Evolutionary conservation across 305 asterid genomes (phyloP).

Genomic region (Euphrasia arctica): DNA sequence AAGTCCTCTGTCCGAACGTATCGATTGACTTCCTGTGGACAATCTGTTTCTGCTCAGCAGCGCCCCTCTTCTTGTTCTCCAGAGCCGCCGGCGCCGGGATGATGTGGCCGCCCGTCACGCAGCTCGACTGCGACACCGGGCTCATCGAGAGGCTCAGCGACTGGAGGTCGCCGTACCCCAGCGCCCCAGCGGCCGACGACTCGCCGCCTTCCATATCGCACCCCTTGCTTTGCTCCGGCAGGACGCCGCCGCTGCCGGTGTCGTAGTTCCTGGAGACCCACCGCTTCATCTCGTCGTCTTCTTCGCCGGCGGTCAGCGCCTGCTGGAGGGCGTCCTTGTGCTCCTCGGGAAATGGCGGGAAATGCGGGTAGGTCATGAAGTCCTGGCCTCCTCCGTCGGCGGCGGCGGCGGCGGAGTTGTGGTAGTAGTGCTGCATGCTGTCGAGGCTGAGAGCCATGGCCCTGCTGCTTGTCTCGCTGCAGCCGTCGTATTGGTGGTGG

Average conservation of each 20-base stretch:
- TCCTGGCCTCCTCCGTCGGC: conserved; percentile 33
- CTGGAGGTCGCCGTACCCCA: conserved; percentile 53
- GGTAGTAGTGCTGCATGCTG: conserved; percentile 57
- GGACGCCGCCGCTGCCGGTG: conserved; percentile 14
- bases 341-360: conserved; percentile 39
- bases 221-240: conserved; percentile 31
- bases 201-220: conserved; percentile 28
- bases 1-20: conserved; percentile 92
- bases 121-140: conserved; percentile 76
- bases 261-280: conserved; percentile 45
- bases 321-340: conserved; percentile 29
- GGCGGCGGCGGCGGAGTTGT: conserved; percentile 17
- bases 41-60: conserved; percentile 61
- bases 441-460: conserved; percentile 71
- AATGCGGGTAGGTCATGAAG: conserved; percentile 45
- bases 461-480: conserved; percentile 33
- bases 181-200: conserved; percentile 28
- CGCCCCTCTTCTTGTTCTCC: conserved; percentile 72
- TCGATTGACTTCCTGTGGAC: conserved; percentile 93
- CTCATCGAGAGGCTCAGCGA: conserved; percentile 68
- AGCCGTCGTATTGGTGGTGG: conserved; percentile 52
- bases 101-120: conserved; percentile 41
- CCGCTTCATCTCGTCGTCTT: conserved; percentile 28
- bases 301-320: conserved; percentile 36
- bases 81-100: conserved; percentile 35